Evolutionary conservation across 768 basidiomycete species (phyloP).

Genomic region (Trichaptum fuscoviolaceum): DNA sequence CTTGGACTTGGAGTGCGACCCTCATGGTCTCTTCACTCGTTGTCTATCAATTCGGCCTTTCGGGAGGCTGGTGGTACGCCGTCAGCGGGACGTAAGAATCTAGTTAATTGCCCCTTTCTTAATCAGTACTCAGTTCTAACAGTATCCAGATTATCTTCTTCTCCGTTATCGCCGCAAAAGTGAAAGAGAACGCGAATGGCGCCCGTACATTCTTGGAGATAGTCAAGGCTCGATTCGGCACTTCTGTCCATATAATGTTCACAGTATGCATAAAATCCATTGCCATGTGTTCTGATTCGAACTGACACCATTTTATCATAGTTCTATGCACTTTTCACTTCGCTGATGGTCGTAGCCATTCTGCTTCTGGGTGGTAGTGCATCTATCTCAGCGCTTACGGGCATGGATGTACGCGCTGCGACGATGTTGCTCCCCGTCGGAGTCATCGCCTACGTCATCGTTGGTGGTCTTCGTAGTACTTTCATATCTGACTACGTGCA

Average conservation of each 20-base stretch:
- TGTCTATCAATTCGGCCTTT: conserved; percentile 18
- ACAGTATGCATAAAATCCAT: conserved; percentile 14
- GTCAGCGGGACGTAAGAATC: conserved; percentile 16
- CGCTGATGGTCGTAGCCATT: conserved; percentile 23
- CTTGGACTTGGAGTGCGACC: not conserved
- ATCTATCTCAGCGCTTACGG: conserved; percentile 34
- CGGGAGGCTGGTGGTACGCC: conserved; percentile 21
- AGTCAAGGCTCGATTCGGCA: conserved; percentile 44
- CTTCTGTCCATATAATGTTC: conserved; percentile 41
- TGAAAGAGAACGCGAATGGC: conserved; percentile 28
- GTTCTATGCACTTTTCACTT: conserved; percentile 1
- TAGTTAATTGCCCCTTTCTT: not conserved
- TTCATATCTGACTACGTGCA: conserved; percentile 24
- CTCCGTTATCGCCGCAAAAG: conserved; percentile 27
- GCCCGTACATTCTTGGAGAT: conserved; percentile 31
- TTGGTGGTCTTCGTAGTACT: too few species aligned
- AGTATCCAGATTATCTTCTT: conserved; percentile 26
- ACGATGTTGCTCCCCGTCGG: conserved; percentile 35
- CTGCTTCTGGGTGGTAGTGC: conserved; percentile 34
- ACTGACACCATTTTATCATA: not conserved
- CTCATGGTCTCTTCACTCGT: not conserved
- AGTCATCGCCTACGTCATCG: conserved; percentile 32
- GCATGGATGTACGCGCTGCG: conserved; percentile 34
- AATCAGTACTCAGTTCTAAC: not conserved
- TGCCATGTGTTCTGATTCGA: conserved; percentile 2